These are phyloP conservation scores for Ceratocystis cubensis DNA, from an alignment of 2,329 filamentous ascomycete genomes.

Conservation along the genomic window DNA sequence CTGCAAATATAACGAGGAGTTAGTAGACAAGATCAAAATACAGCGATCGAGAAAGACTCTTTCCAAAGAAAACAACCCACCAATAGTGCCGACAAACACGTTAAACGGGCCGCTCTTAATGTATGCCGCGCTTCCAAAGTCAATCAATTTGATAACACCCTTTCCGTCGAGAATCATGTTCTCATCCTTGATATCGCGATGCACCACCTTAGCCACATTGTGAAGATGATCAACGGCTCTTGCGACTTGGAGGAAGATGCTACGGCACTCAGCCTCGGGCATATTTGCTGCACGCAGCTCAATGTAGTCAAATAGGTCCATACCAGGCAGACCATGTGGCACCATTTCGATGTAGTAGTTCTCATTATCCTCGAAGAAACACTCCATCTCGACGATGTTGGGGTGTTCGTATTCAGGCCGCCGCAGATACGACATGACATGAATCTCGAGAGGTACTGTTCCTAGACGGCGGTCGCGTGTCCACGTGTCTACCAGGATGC, in stretches of 20 bases:
- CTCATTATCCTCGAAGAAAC: constrained; percentile 64
- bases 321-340: constrained; percentile 85
- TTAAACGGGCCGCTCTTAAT: constrained; percentile 98
- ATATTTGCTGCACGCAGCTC: constrained; percentile 80
- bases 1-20: constrained; percentile 34
- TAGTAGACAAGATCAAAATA: background rate
- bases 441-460: constrained; percentile 91
- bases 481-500: constrained; percentile 97
- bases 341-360: constrained; percentile 99
- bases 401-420: constrained; percentile 55
- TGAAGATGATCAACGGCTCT: constrained; percentile 84
- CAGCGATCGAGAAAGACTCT: background rate
- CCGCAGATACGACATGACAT: constrained; percentile 86
- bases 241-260: constrained; percentile 90
- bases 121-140: constrained; percentile 95
- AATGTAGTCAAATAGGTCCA: constrained; percentile 99
- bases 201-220: constrained; percentile 78
- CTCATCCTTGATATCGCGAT: constrained; percentile 97
- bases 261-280: constrained; percentile 86
- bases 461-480: constrained; percentile 84
- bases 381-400: constrained; percentile 61
- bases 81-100: constrained; percentile 96
- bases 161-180: constrained; percentile 95
- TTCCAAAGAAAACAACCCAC: constrained; percentile 40
- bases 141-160: constrained; percentile 89